A percentile compares a stretch with the other conserved stretches of the same genome.
Evolutionary conservation across 164 flowering plant genomes (phyloP).

Genomic region (Tinospora cordifolia): DNA sequence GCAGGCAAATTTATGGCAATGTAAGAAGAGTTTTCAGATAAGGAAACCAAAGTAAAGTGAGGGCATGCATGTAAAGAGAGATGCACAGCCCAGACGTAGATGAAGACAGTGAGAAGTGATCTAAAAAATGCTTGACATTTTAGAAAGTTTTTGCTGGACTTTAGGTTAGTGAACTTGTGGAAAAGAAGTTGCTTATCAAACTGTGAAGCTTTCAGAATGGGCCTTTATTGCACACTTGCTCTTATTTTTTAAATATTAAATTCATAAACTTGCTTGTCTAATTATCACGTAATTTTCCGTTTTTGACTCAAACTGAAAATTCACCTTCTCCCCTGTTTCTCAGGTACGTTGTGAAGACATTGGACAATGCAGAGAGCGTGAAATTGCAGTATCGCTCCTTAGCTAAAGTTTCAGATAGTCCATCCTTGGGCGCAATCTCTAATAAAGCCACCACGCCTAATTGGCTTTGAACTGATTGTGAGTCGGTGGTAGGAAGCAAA

Average conservation of each 20-base stretch:
- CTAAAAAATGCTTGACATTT: too few species aligned
- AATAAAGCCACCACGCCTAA: constrained; percentile 45
- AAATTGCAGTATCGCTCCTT: constrained; percentile 95
- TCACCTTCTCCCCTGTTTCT: background rate
- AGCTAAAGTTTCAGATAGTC: constrained; percentile 55
- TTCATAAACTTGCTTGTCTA: background rate
- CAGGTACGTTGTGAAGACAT: constrained; percentile 93
- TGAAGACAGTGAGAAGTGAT: too few species aligned
- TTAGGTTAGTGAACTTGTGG: too few species aligned
- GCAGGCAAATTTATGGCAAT: too few species aligned
- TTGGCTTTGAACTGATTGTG: constrained; percentile 39
- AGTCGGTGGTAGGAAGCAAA: background rate
- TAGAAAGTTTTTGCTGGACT: too few species aligned
- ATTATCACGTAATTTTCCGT: background rate
- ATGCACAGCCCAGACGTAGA: too few species aligned
- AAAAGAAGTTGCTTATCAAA: background rate
- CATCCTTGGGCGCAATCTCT: constrained; percentile 31
- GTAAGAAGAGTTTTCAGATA: too few species aligned
- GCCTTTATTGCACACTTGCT: background rate
- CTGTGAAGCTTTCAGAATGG: background rate
- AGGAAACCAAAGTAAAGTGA: too few species aligned
- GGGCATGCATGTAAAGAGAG: too few species aligned
- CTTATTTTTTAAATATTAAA: background rate
- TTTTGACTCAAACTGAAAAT: background rate
- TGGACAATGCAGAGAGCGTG: constrained; percentile 95